Evolutionary conservation across 495 filamentous ascomycete species (phyloP), one percentile per base, ranked within the genome.

Genomic region (Letharia lupina): DNA sequence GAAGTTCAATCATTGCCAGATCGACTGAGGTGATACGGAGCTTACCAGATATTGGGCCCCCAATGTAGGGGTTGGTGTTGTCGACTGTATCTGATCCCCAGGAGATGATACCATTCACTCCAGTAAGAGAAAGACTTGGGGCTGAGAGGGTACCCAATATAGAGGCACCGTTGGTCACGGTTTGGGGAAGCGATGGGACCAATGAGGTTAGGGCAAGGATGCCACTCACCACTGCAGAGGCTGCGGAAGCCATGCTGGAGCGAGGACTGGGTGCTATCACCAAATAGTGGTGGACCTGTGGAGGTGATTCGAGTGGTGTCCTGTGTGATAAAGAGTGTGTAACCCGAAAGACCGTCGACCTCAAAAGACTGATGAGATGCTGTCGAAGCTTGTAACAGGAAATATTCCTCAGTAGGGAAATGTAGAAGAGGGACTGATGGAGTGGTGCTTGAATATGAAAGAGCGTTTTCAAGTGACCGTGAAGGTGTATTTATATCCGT

Each of bases 121-220:
- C 68, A 59, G 77, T 78, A 59, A 76, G 76, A 28, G 77, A 71
- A 15, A 83, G 73, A 3, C 65, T 61, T 4, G 79, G 79, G 8
- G 77, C 79, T 35, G 72, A 10, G 8, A 84, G 69, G 0, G 80
- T 83, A 16, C 83, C 83, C 66, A 77, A 73, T 5, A 76, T 40
- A 1, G 83, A 78, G 72, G 47, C 66, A 64, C 79, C 80, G 67
- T 83, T 83, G 12, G 79, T 82, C 42, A 75, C 73, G n/a, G 64
- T 61, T 65, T 81, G 80, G 6, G 71, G 70, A 47, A 82, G 64
- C 16, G 71, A 68, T 40, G 66, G 59, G n/a, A 63, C 60, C 13
- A 70, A 37, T 37, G 65, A 61, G 37, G 15, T 61, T 3, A 66
- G 42, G 23, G 64, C 64, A 39, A 60, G 8, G 31, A 66, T 40